Evolutionary conservation across 2,329 filamentous ascomycete species (phyloP).

Genomic region (Cladophialophora exuberans): DNA sequence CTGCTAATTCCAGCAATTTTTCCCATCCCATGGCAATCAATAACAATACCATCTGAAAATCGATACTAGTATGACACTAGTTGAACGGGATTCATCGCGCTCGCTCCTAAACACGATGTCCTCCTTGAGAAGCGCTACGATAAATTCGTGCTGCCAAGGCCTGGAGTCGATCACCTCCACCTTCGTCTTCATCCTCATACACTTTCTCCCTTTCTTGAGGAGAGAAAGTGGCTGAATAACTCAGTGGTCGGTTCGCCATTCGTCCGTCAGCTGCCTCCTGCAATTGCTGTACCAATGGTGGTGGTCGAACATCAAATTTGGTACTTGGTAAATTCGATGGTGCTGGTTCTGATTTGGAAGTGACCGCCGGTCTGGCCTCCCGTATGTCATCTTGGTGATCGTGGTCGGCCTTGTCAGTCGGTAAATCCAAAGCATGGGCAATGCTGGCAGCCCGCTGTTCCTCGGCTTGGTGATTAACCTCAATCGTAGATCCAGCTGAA

Average conservation of each 20-base stretch:
- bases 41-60: too few relatives aligned
- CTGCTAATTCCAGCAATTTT: too few relatives aligned
- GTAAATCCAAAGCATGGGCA: conserved; percentile 19
- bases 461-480: conserved; percentile 17
- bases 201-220: conserved; percentile 1
- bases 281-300: conserved; percentile 27
- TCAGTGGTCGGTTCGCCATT: not conserved
- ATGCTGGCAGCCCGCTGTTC: conserved; percentile 12
- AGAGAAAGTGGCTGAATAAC: conserved; percentile 2
- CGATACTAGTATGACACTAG: too few relatives aligned
- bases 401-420: conserved; percentile 9
- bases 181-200: conserved; percentile 45
- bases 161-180: conserved; percentile 44
- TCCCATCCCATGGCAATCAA: too few relatives aligned
- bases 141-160: conserved; percentile 33
- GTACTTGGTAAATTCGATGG: conserved; percentile 9
- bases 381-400: not conserved
- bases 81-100: too few relatives aligned
- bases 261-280: conserved; percentile 29
- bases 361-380: not conserved
- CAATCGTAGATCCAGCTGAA: conserved; percentile 19
- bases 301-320: conserved; percentile 32
- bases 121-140: conserved; percentile 32
- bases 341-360: conserved; percentile 10
- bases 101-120: conserved; percentile 18